Base-by-base conservation (phyloP, 495 filamentous ascomycete species). In the Lasiosphaeriaceae sp. region DNA sequence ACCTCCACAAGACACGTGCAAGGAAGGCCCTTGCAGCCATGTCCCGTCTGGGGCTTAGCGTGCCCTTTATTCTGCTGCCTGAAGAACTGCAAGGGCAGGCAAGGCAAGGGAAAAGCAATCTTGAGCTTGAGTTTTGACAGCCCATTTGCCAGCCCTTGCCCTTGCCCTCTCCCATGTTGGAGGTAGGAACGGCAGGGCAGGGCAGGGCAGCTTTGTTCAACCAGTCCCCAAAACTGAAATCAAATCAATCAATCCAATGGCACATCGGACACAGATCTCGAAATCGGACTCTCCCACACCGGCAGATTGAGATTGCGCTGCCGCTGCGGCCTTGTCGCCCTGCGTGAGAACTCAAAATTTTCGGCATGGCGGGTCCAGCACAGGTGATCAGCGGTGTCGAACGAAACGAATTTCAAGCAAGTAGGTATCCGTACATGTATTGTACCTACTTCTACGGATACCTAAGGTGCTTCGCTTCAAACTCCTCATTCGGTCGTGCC, bases 31-130 rank as follows among this genome's bases (percentile, higher is more conserved):
- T 14, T 43, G 39, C 39, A 43, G 39, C 39, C 39, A 43, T 5
- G 14, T 4, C 4, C 39, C 39, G 39, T 9, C 39, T 12, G n/a
- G 5, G 39, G 39, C 11, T 50, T 54, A 52, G 49, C 43, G 50
- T 37, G 35, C 22, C 50, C 14, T 55, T 60, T 55, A 60, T 60
- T 55, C 52, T 60, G 57, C 41, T 60, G 57, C 57, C 57, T 60
- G 57, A 52, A 55, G 35, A 43, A 39, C 11, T 2, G 22, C 26
- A 50, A 24, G n/a, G 19, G 21, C 31, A 49, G 44, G 24, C 35
- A 47, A 22, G 43, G 46, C 48, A 31, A 31, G 26, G 4, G 26
- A 9, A 9, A 31, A 3, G 4, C 26, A 31, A 31, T 31, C 26
- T 31, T 9, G 26, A 31, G 4, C 26, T 9, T n/a, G n/a, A 31